These are phyloP conservation scores for Otatea glauca DNA, from an alignment of 176 grass and related monocot genomes.

Conservation along the genomic window DNA sequence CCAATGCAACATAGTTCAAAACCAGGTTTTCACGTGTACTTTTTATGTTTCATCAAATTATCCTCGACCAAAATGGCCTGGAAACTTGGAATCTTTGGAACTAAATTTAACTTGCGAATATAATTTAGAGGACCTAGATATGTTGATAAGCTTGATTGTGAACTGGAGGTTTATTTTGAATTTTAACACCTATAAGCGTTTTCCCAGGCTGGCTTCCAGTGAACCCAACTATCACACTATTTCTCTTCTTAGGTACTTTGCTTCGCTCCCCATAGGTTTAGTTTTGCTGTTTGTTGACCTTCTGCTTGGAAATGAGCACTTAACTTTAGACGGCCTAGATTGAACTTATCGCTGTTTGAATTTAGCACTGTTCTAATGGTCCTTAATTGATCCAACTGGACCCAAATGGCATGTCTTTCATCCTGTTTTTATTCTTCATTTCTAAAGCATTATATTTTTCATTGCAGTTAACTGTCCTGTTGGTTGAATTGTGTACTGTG, in stretches of 20 bases:
- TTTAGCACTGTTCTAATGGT: background rate
- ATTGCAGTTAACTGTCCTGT: constrained; percentile 28
- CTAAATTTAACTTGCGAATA: background rate
- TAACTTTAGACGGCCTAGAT: background rate
- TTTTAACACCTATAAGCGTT: background rate
- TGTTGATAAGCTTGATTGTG: background rate
- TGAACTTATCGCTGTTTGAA: background rate
- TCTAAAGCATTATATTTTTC: constrained; percentile 7
- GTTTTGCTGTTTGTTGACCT: background rate
- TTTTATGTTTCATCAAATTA: background rate
- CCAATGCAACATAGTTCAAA: background rate
- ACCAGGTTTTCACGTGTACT: background rate
- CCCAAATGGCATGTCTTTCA: background rate
- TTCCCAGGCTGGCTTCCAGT: background rate
- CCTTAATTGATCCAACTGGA: background rate
- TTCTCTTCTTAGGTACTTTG: background rate
- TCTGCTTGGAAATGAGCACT: background rate
- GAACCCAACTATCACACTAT: background rate
- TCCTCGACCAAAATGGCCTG: background rate
- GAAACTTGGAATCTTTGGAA: background rate
- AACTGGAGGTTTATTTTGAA: background rate
- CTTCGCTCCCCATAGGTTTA: background rate
- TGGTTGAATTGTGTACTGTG: background rate
- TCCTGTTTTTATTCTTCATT: background rate
- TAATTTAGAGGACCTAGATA: background rate